Evolutionary conservation across 352 stramenopile genomes (phyloP).

Genomic region (Phytophthora ramorum): DNA sequence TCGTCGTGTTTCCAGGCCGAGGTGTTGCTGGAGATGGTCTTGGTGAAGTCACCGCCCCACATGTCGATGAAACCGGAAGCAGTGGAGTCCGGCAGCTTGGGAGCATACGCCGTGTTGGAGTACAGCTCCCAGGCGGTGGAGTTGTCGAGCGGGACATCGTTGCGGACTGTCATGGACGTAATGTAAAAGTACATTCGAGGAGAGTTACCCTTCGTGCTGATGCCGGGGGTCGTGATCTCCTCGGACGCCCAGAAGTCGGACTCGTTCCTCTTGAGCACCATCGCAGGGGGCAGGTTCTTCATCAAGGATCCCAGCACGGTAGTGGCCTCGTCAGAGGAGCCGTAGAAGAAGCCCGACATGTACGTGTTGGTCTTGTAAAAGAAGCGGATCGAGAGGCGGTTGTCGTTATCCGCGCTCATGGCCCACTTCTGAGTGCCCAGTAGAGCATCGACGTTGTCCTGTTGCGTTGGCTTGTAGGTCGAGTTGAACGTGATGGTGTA

Average conservation of each 20-base stretch:
- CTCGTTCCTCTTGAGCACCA: constrained; percentile 26
- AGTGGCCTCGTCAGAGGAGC: constrained; percentile 2
- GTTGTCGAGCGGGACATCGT: constrained; percentile 22
- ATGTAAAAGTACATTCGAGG: constrained; percentile 38
- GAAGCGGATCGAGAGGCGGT: constrained; percentile 13
- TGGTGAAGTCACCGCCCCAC: constrained; percentile 25
- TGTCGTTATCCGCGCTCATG: constrained; percentile 9
- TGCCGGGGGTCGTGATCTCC: constrained; percentile 18
- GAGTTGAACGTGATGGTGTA: constrained; percentile 14
- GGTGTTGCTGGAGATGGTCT: constrained; percentile 12
- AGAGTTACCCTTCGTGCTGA: constrained; percentile 12
- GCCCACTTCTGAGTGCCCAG: constrained; percentile 13
- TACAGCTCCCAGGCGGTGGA: constrained; percentile 23
- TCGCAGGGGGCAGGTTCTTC: constrained; percentile 26
- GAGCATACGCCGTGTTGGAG: constrained; percentile 19
- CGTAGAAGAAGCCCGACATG: constrained; percentile 29
- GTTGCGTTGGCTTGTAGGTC: constrained; percentile 8
- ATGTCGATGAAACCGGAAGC: constrained; percentile 29
- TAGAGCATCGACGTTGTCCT: constrained; percentile 12
- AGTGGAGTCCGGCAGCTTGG: constrained; percentile 21
- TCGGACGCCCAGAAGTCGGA: constrained; percentile 31
- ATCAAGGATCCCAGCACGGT: constrained; percentile 19
- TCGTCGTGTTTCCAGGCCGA: constrained; percentile 18
- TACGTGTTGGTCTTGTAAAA: constrained; percentile 1
- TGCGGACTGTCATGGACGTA: constrained; percentile 29